phyloP scores from a whole-genome alignment of 495 filamentous ascomycete genomes.

The Chaetomium fimeti region DNA sequence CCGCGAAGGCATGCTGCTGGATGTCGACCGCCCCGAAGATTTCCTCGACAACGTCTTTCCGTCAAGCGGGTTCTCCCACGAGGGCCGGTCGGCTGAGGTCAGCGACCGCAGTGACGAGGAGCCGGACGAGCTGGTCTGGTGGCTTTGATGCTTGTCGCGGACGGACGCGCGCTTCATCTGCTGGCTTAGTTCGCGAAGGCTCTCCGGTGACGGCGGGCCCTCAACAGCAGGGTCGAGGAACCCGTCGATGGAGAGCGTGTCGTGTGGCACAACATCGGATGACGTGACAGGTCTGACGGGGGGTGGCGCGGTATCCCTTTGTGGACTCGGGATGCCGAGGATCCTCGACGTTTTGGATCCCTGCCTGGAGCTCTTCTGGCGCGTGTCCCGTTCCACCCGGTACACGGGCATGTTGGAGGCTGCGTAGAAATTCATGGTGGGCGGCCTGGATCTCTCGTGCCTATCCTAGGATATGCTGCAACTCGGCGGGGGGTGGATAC shows the following conservation, averaged over 20 bases:
- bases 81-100: slow-evolving; percentile 40
- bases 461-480: neutral
- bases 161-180: slow-evolving; percentile 50
- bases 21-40: slow-evolving; percentile 50
- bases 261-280: slow-evolving; percentile 23
- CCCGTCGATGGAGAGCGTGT: slow-evolving; percentile 34
- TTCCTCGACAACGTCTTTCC: slow-evolving; percentile 46
- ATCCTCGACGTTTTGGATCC: slow-evolving; percentile 15
- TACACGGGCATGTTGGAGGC: slow-evolving; percentile 37
- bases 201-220: slow-evolving; percentile 55
- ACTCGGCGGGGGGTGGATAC: neutral
- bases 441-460: slow-evolving; percentile 4
- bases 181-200: slow-evolving; percentile 51
- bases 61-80: slow-evolving; percentile 47
- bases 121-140: slow-evolving; percentile 49
- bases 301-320: slow-evolving; percentile 15
- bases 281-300: slow-evolving; percentile 21
- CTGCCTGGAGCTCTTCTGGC: slow-evolving; percentile 29
- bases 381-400: slow-evolving; percentile 27
- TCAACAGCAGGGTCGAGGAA: slow-evolving; percentile 51
- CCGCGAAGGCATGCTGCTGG: slow-evolving; percentile 44
- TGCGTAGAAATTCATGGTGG: slow-evolving; percentile 40
- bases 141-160: slow-evolving; percentile 45
- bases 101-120: slow-evolving; percentile 48
- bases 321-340: slow-evolving; percentile 14